These are phyloP conservation scores for Vitis hybrid DNA, from an alignment of 177 flowering plant genomes.

Conservation along the genomic window DNA sequence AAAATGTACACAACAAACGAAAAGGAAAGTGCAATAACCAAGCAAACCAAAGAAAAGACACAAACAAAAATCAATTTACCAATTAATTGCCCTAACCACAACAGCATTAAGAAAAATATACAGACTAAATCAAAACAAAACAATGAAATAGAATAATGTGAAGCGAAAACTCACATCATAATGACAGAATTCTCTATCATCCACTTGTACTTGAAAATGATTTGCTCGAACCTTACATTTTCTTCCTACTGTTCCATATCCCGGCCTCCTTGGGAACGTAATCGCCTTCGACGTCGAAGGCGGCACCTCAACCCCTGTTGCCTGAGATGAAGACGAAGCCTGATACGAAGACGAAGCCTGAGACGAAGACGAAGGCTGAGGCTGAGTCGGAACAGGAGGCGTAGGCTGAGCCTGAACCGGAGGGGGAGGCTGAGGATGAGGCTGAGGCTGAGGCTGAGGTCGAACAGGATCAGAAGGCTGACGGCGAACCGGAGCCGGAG, in stretches of 20 bases:
- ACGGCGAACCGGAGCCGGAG: constrained; percentile 11
- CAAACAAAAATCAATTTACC: not conserved
- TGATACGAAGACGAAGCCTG: too few species aligned
- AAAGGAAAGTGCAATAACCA: too few species aligned
- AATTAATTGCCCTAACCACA: not conserved
- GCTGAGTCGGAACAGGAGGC: too few species aligned
- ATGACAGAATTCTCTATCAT: constrained; percentile 46
- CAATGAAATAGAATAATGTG: not conserved
- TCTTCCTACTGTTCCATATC: constrained; percentile 37
- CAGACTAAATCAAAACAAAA: not conserved
- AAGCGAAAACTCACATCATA: constrained; percentile 59
- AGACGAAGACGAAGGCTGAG: too few species aligned
- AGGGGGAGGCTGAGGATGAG: too few species aligned
- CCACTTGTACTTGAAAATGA: constrained; percentile 59
- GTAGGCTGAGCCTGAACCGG: too few species aligned
- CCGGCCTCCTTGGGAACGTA: constrained; percentile 45
- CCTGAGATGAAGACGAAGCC: not conserved
- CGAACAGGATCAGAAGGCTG: too few species aligned
- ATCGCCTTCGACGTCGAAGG: constrained; percentile 43
- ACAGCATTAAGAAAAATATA: not conserved
- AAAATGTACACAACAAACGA: too few species aligned
- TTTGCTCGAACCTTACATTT: constrained; percentile 54
- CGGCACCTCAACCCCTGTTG: constrained; percentile 7
- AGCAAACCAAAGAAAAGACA: too few species aligned
- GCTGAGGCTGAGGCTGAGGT: too few species aligned